Evolutionary conservation across 2,329 filamentous ascomycete species (phyloP).

Genomic region (Colletotrichum caudatum): DNA sequence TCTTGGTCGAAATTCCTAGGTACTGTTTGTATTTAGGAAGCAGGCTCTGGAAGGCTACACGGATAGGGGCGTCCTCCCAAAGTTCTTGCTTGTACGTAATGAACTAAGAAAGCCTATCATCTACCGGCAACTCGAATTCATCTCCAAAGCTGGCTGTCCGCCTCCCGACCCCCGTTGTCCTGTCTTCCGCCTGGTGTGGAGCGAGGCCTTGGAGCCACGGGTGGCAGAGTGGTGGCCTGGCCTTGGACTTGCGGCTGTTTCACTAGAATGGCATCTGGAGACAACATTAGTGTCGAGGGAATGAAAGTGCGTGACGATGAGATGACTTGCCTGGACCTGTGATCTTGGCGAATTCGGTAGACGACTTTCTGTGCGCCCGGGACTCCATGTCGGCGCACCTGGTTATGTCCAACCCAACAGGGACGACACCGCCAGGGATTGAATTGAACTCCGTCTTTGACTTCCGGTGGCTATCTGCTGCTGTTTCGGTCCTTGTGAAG

Average conservation of each 20-base stretch:
- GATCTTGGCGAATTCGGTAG: slow-evolving; percentile 13
- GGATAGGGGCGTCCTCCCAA: slow-evolving; percentile 2
- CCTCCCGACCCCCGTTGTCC: slow-evolving; percentile 48
- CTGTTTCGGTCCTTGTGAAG: too few species aligned
- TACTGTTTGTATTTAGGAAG: not conserved
- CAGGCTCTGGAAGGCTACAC: slow-evolving; percentile 22
- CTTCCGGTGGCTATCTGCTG: slow-evolving; percentile 15
- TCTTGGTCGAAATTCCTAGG: not conserved
- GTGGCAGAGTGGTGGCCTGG: not conserved
- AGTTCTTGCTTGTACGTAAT: not conserved
- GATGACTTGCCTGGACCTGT: not conserved
- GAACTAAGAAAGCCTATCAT: not conserved
- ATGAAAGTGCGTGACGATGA: not conserved
- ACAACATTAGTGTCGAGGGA: not conserved
- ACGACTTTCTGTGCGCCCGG: slow-evolving; percentile 1
- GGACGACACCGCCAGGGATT: not conserved
- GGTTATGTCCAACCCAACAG: not conserved
- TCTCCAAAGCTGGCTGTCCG: slow-evolving; percentile 37
- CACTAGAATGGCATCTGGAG: not conserved
- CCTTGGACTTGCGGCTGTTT: not conserved
- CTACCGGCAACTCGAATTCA: not conserved
- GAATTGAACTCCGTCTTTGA: slow-evolving; percentile 28
- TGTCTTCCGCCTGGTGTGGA: slow-evolving; percentile 46
- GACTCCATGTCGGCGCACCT: not conserved
- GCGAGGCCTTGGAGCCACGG: not conserved